These are phyloP conservation scores for Martensiomyces pterosporus DNA, from an alignment of 192 early-diverging fungal species.

Conservation along the genomic window DNA sequence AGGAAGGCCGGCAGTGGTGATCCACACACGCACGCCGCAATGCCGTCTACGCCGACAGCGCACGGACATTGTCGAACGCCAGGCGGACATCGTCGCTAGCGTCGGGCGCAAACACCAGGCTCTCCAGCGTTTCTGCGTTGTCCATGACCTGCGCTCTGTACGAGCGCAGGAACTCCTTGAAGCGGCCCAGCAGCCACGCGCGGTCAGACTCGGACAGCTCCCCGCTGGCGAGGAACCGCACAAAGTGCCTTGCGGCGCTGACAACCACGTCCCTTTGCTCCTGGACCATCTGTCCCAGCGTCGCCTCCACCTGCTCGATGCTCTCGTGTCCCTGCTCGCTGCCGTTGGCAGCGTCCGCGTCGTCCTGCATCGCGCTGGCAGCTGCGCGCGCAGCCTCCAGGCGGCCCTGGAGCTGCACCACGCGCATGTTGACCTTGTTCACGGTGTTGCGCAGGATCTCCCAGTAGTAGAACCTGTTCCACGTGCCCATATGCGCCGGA, in stretches of 20 bases:
- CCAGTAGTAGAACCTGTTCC: slow-evolving; percentile 68
- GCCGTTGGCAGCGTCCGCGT: slow-evolving; percentile 15
- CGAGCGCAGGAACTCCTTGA: slow-evolving; percentile 58
- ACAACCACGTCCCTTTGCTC: slow-evolving; percentile 85
- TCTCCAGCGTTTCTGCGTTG: slow-evolving; percentile 45
- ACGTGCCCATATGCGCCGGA: slow-evolving; percentile 26
- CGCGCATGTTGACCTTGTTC: slow-evolving; percentile 81
- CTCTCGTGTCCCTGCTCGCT: slow-evolving; percentile 49
- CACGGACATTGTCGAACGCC: slow-evolving; percentile 26
- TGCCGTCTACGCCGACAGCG: slow-evolving; percentile 8
- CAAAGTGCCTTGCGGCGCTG: slow-evolving; percentile 64
- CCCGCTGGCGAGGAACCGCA: slow-evolving; percentile 45
- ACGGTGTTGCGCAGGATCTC: slow-evolving; percentile 81
- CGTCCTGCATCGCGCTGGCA: slow-evolving; percentile 28
- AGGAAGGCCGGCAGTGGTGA: neutral
- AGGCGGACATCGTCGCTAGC: slow-evolving; percentile 32
- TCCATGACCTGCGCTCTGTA: slow-evolving; percentile 51
- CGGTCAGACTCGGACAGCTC: slow-evolving; percentile 59
- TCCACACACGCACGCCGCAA: too few relatives aligned
- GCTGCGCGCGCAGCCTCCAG: slow-evolving; percentile 19
- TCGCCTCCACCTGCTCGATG: slow-evolving; percentile 56
- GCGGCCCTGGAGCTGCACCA: slow-evolving; percentile 46
- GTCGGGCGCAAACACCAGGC: slow-evolving; percentile 46
- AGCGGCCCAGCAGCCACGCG: slow-evolving; percentile 62
- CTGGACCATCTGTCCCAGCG: slow-evolving; percentile 60